These are phyloP conservation scores for Torrubiellomyces zombiae DNA, from an alignment of 2,329 filamentous ascomycete genomes.

Conservation along the genomic window DNA sequence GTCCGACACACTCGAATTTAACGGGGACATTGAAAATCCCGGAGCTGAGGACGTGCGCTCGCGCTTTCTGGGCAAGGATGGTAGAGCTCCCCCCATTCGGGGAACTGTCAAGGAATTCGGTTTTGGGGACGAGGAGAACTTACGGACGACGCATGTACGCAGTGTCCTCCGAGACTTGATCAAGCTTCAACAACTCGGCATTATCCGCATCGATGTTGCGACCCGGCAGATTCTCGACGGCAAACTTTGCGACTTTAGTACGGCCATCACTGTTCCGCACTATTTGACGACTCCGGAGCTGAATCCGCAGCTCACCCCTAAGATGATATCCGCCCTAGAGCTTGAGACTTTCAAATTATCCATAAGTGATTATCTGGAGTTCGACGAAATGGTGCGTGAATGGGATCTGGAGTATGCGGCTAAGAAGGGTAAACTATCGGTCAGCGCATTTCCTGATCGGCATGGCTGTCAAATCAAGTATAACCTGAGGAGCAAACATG, in stretches of 20 bases:
- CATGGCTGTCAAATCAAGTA: not conserved
- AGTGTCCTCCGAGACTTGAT: not conserved
- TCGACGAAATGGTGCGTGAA: not conserved
- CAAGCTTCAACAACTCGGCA: not conserved
- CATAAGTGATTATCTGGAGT: not conserved
- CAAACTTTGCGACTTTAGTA: constrained; percentile 11
- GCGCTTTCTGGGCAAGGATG: constrained; percentile 3
- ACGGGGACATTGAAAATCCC: not conserved
- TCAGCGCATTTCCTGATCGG: not conserved
- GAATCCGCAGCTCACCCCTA: not conserved
- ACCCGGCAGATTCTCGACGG: constrained; percentile 7
- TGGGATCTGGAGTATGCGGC: not conserved
- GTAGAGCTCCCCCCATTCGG: constrained; percentile 7
- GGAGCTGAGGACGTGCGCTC: constrained; percentile 1
- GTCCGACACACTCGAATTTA: not conserved
- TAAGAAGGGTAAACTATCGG: not conserved
- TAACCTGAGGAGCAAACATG: not conserved
- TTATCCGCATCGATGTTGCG: not conserved
- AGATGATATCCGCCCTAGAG: not conserved
- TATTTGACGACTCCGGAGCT: constrained; percentile 3
- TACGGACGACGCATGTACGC: not conserved
- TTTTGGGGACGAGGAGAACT: no score
- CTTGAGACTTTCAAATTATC: not conserved
- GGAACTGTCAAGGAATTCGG: constrained; percentile 10
- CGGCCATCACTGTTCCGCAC: constrained; percentile 10